Evolutionary conservation across 139 green algal genomes (phyloP).

Genomic region (Coelastrella sp.): DNA sequence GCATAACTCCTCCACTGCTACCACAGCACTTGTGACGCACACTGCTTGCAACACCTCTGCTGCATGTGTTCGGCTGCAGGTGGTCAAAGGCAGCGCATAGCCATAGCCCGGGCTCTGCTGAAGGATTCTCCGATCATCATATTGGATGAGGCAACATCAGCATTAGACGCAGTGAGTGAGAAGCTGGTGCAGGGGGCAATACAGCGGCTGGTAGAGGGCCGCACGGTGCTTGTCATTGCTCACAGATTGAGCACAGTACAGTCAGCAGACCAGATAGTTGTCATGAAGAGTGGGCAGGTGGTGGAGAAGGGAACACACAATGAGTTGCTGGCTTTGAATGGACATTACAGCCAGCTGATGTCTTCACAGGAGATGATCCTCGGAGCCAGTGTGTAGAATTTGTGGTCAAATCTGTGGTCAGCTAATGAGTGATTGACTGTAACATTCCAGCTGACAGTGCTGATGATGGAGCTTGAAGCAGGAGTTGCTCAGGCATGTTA

Average conservation of each 20-base stretch:
- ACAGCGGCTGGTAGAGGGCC: constrained; percentile 83
- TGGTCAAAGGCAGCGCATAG: constrained; percentile 84
- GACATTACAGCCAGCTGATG: constrained; percentile 81
- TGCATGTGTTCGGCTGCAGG: constrained; percentile 26
- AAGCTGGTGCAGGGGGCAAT: constrained; percentile 90
- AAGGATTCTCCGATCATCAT: constrained; percentile 89
- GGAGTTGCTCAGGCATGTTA: not conserved
- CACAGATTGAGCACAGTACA: constrained; percentile 88
- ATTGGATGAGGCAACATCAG: constrained; percentile 92
- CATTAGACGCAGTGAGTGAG: constrained; percentile 66
- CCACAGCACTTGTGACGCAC: not conserved
- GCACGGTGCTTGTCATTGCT: constrained; percentile 95
- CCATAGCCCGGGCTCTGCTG: constrained; percentile 92
- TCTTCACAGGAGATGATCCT: constrained; percentile 62
- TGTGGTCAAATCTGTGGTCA: not conserved
- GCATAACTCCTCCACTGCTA: not conserved
- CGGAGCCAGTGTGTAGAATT: constrained; percentile 42
- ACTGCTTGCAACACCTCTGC: not conserved
- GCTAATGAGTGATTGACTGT: not conserved
- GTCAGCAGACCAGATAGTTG: constrained; percentile 85
- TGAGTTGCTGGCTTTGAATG: constrained; percentile 57
- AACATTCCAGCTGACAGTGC: not conserved
- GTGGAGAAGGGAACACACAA: constrained; percentile 75
- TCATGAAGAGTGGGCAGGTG: constrained; percentile 69
- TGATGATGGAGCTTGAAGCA: not conserved